Evolutionary conservation across 805 yeast genomes (phyloP).

Genomic region (Osmozyma mogii): DNA sequence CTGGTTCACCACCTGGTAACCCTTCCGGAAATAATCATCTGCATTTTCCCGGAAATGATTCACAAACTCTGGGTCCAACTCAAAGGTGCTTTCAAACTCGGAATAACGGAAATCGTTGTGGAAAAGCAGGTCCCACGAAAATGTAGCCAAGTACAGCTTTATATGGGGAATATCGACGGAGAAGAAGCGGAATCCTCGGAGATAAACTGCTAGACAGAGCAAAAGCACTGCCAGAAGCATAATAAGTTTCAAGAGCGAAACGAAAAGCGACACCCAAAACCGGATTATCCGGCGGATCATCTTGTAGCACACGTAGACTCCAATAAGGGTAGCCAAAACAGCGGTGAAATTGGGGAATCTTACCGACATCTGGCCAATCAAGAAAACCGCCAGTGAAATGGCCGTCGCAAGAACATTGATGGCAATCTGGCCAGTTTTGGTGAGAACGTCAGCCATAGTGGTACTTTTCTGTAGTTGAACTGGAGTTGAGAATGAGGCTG

Average conservation of each 20-base stretch:
- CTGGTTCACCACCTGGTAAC: too few species aligned
- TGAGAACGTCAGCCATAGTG: neutral
- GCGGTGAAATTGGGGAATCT: constrained; percentile 16
- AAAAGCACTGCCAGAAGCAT: constrained; percentile 9
- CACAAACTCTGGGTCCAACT: too few species aligned
- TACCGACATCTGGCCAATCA: constrained; percentile 8
- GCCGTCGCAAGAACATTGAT: constrained; percentile 6
- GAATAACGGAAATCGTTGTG: too few species aligned
- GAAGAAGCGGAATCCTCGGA: constrained; percentile 18
- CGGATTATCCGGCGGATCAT: constrained; percentile 9
- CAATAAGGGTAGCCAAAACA: constrained; percentile 7
- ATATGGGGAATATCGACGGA: constrained; percentile 11
- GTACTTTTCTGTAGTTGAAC: constrained; percentile 1
- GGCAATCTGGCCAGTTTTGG: neutral
- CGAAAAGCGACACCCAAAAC: constrained; percentile 16
- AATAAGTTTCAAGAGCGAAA: constrained; percentile 14
- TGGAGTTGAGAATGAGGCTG: too few species aligned
- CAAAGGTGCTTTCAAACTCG: too few species aligned
- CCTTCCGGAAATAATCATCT: too few species aligned
- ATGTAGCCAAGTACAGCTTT: neutral
- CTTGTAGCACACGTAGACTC: constrained; percentile 14
- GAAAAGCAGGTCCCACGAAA: too few species aligned
- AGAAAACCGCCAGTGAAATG: constrained; percentile 8
- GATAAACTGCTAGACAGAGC: constrained; percentile 11
- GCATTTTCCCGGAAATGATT: too few species aligned